Conservation (phyloP, 208 protist genomes). For the Wallacemonas collosoma region DNA sequence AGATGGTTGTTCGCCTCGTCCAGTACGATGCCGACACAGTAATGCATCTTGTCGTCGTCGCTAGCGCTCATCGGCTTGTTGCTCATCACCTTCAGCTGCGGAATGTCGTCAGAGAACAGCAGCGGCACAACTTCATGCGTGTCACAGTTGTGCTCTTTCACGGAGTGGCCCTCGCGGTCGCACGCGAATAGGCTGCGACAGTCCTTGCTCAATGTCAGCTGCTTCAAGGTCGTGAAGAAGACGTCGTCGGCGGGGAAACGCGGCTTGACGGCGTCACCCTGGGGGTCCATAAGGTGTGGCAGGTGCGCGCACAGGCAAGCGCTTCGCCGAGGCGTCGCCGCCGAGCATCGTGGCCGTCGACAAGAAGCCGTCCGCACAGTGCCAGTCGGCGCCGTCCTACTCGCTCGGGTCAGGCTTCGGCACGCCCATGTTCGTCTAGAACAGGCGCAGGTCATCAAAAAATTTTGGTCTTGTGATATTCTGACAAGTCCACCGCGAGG, state of each 20-base stretch:
- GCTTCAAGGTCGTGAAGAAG: constrained; percentile 49
- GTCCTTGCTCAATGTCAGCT: constrained; percentile 30
- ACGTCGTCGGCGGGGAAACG: constrained; percentile 4
- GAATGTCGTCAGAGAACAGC: constrained; percentile 31
- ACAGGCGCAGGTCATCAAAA: constrained; percentile 26
- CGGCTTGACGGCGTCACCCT: constrained; percentile 11
- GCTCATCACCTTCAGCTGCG: constrained; percentile 20
- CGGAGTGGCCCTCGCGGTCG: constrained; percentile 46
- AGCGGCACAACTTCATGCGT: constrained; percentile 45
- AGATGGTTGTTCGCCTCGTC: constrained; percentile 44
- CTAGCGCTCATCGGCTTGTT: constrained; percentile 7
- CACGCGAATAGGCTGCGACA: constrained; percentile 43
- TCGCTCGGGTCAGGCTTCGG: constrained; percentile 5
- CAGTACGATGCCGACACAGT: constrained; percentile 46
- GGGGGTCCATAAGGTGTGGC: constrained; percentile 4
- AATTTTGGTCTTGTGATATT: constrained; percentile 24
- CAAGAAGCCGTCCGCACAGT: constrained; percentile 33
- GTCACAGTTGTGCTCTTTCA: constrained; percentile 49
- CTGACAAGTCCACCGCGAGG: constrained; percentile 33
- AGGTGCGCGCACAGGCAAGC: constrained; percentile 25
- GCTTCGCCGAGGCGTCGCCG: constrained; percentile 22
- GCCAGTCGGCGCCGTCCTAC: constrained; percentile 34
- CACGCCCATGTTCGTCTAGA: constrained; percentile 41
- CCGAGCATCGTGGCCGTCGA: constrained; percentile 25
- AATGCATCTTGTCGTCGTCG: constrained; percentile 33